Evolutionary conservation across 164 flowering plant genomes (phyloP).

Genomic region (Vitis vinifera): DNA sequence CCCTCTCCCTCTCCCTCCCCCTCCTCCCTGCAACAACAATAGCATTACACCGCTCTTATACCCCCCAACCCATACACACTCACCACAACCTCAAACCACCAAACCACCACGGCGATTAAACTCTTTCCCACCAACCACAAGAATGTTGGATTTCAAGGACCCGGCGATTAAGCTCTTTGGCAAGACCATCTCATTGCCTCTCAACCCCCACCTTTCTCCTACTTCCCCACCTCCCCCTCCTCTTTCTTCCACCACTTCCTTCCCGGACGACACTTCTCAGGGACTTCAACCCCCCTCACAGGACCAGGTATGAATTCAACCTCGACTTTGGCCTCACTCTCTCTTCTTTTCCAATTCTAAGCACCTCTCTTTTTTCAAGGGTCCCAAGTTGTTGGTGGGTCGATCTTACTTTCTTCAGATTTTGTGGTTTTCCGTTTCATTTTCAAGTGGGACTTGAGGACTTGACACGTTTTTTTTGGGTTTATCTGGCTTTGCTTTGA

Average conservation of each 20-base stretch:
- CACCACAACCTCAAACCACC: no score
- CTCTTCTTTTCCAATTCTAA: background rate
- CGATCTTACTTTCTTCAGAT: background rate
- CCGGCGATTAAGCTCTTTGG: slow-evolving; percentile 45
- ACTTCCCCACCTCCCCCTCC: background rate
- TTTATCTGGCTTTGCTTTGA: background rate
- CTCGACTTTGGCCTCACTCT: background rate
- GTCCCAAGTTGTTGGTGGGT: background rate
- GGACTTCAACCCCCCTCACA: background rate
- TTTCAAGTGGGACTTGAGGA: background rate
- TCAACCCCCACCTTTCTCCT: background rate
- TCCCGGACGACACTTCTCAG: background rate
- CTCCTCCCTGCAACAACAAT: background rate
- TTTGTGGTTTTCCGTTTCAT: background rate
- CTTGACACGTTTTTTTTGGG: background rate
- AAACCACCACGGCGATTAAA: no score
- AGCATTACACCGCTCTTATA: no score
- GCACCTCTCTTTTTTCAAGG: slow-evolving; percentile 7
- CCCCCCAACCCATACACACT: no score
- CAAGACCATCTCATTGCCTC: slow-evolving; percentile 29
- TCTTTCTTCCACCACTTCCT: slow-evolving; percentile 6
- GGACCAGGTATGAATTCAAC: slow-evolving; percentile 3
- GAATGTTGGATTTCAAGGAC: slow-evolving; percentile 24
- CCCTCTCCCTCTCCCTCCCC: background rate
- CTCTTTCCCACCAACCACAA: background rate